Conservation (phyloP, 108 stramenopile species). For the Cyclostephanos tholiformis region DNA sequence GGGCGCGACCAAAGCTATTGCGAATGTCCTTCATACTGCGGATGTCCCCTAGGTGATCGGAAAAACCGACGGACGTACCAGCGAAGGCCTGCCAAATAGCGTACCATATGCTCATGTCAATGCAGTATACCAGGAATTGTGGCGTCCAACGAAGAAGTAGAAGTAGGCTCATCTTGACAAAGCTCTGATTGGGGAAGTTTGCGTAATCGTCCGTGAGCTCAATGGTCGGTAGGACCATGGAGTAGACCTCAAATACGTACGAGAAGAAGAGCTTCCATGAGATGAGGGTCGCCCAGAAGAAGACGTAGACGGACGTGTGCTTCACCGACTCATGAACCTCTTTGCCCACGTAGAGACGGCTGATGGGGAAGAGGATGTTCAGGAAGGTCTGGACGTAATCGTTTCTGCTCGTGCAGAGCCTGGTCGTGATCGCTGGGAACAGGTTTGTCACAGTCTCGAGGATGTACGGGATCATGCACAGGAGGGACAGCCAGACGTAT, state of each 20-base stretch:
- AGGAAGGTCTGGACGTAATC: conserved; percentile 89
- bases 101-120: conserved; percentile 98
- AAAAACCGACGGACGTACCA: conserved; percentile 91
- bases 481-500: conserved; percentile 91
- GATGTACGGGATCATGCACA: conserved; percentile 88
- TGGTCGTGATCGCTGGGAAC: conserved; percentile 72
- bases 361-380: conserved; percentile 89
- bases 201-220: conserved; percentile 95
- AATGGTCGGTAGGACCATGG: conserved; percentile 92
- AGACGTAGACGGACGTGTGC: conserved; percentile 74
- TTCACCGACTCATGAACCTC: conserved; percentile 87
- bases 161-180: conserved; percentile 76
- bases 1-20: conserved; percentile 84
- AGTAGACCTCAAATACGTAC: conserved; percentile 92
- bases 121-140: conserved; percentile 93
- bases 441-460: conserved; percentile 82
- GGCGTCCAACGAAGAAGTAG: conserved; percentile 92
- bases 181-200: conserved; percentile 92
- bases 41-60: conserved; percentile 91
- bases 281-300: conserved; percentile 92
- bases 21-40: conserved; percentile 88
- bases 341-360: conserved; percentile 93
- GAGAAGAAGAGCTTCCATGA: conserved; percentile 95
- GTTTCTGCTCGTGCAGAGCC: conserved; percentile 79
- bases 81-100: conserved; percentile 94